phyloP scores from a whole-genome alignment of 1,284 basidiomycete genomes.

The Microbotryum violaceum region DNA sequence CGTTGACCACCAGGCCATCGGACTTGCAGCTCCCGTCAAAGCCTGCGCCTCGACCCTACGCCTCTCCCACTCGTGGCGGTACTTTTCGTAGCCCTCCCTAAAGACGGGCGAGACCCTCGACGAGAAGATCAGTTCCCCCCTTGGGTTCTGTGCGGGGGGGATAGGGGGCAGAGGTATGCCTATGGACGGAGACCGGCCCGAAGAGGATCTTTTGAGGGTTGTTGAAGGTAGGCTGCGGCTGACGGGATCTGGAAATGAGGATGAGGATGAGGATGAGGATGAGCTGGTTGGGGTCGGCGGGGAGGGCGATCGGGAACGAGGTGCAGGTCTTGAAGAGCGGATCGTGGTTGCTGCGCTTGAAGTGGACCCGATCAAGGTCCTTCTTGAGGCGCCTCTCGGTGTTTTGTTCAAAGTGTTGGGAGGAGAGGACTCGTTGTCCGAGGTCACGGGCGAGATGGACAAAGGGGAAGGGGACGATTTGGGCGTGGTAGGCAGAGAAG shows the following conservation, averaged over 20 bases:
- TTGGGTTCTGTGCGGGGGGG: slow-evolving; percentile 78
- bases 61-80: slow-evolving; percentile 82
- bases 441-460: slow-evolving; percentile 44
- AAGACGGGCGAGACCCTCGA: slow-evolving; percentile 74
- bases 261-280: slow-evolving; percentile 26
- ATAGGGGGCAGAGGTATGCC: slow-evolving; percentile 62
- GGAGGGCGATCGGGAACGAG: slow-evolving; percentile 10
- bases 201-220: slow-evolving; percentile 28
- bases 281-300: slow-evolving; percentile 43
- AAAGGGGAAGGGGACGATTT: slow-evolving; percentile 38
- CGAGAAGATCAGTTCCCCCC: slow-evolving; percentile 93
- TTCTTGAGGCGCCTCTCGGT: slow-evolving; percentile 8
- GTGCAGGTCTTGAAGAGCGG: neutral
- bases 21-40: neutral
- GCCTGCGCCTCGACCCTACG: slow-evolving; percentile 15
- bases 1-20: neutral
- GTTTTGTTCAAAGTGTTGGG: slow-evolving; percentile 7
- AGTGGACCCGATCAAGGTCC: slow-evolving; percentile 6
- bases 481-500: slow-evolving; percentile 1
- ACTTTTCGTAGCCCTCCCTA: slow-evolving; percentile 85
- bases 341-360: neutral
- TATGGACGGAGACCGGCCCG: slow-evolving; percentile 32
- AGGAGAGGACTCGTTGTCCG: slow-evolving; percentile 2
- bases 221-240: slow-evolving; percentile 32
- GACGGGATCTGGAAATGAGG: neutral